A percentile compares a stretch with the other conserved stretches of the same genome.
phyloP scores from a whole-genome alignment of 2,329 filamentous ascomycete species.

The Beauveria scarabaeidicola region DNA sequence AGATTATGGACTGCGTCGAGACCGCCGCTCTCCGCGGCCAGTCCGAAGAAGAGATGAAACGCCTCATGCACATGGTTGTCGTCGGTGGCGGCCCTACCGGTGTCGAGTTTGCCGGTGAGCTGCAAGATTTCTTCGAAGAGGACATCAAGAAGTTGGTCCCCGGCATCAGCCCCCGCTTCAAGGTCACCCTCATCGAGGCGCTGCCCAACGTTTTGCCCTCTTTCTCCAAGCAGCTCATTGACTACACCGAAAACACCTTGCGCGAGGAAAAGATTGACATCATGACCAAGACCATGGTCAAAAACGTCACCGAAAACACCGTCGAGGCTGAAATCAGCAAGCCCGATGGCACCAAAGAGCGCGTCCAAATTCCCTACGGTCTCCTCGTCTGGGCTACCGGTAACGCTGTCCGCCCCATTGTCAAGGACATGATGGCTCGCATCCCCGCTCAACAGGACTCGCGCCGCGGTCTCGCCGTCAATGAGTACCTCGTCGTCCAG shows the following conservation, averaged over 20 bases:
- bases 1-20: constrained; percentile 99
- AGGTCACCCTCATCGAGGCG: constrained; percentile 94
- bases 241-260: constrained; percentile 98
- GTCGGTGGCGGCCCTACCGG: constrained; percentile 90
- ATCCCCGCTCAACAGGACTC: constrained; percentile 95
- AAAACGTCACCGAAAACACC: constrained; percentile 85
- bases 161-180: constrained; percentile 89
- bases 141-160: constrained; percentile 98
- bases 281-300: constrained; percentile 98
- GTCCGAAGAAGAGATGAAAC: constrained; percentile 75
- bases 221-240: constrained; percentile 98
- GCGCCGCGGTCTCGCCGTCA: constrained; percentile 87
- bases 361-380: constrained; percentile 81
- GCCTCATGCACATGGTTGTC: constrained; percentile 96
- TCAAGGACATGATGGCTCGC: constrained; percentile 84
- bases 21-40: constrained; percentile 98
- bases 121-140: constrained; percentile 97
- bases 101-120: constrained; percentile 96
- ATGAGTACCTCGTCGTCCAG: constrained; percentile 98
- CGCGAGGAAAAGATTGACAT: constrained; percentile 98
- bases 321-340: constrained; percentile 82
- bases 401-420: constrained; percentile 81
- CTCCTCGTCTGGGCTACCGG: constrained; percentile 97
- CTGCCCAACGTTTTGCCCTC: constrained; percentile 93
- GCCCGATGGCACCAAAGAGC: constrained; percentile 75